A percentile compares a stretch with the other conserved stretches of the same genome.
phyloP scores from a whole-genome alignment of 306 rosid species.

The Arachis hypogaea region DNA sequence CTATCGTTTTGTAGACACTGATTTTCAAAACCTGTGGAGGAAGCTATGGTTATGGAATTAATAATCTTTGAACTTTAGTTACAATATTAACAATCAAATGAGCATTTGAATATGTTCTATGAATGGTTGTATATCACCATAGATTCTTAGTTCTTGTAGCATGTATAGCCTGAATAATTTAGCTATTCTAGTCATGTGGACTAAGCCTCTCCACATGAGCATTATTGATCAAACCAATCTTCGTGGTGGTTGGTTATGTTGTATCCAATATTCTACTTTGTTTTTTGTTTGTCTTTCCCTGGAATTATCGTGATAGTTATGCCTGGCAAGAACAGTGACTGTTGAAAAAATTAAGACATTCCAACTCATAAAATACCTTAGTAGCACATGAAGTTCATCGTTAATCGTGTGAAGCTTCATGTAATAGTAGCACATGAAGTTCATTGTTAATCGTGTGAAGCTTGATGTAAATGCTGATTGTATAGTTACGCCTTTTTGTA shows the following conservation, averaged over 20 bases:
- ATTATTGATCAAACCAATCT: not conserved
- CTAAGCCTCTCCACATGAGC: conserved; percentile 6
- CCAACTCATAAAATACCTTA: conserved; percentile 14
- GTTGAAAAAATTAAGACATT: conserved; percentile 10
- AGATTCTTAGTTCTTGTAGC: not conserved
- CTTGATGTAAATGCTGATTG: conserved; percentile 25
- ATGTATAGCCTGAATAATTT: not conserved
- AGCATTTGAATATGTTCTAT: conserved; percentile 1
- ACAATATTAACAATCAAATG: not conserved
- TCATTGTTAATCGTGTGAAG: conserved; percentile 26
- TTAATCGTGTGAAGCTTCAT: conserved; percentile 33
- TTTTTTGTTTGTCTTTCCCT: not conserved
- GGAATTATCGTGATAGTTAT: conserved; percentile 1
- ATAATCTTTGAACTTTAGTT: not conserved
- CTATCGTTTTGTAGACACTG: not conserved
- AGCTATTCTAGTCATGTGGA: not conserved
- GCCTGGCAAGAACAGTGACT: conserved; percentile 6
- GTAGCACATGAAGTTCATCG: conserved; percentile 15
- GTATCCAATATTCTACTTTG: not conserved
- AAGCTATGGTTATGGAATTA: conserved; percentile 16
- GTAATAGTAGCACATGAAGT: conserved; percentile 9
- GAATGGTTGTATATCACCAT: not conserved
- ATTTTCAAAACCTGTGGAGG: conserved; percentile 6
- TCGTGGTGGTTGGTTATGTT: not conserved
- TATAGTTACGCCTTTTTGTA: conserved; percentile 22